Evolutionary conservation across 169 alveolate species (phyloP).

Genomic region (Eimeria maxima): DNA sequence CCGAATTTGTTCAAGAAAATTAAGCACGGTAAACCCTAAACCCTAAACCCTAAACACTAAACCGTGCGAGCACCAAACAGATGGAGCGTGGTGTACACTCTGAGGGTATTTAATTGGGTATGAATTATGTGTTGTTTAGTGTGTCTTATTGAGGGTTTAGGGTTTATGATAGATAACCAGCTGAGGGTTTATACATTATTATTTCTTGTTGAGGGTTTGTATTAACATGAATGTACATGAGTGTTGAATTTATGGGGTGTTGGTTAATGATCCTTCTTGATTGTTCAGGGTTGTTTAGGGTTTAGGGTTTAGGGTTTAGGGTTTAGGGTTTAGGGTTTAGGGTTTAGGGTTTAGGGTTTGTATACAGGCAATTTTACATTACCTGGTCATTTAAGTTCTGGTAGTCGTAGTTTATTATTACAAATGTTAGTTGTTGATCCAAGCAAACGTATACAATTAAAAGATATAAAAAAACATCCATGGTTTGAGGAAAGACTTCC

Average conservation of each 20-base stretch:
- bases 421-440: slow-evolving; percentile 90
- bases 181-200: neutral
- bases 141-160: too few species aligned
- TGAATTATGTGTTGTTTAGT: too few species aligned
- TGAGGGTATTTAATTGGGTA: too few species aligned
- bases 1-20: slow-evolving; percentile 93
- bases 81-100: too few species aligned
- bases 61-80: neutral
- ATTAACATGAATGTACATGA: too few species aligned
- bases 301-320: slow-evolving; percentile 17
- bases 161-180: too few species aligned
- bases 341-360: slow-evolving; percentile 62
- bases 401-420: slow-evolving; percentile 77
- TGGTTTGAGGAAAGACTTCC: slow-evolving; percentile 83
- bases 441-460: slow-evolving; percentile 85
- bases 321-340: slow-evolving; percentile 44
- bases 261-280: neutral
- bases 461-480: slow-evolving; percentile 85
- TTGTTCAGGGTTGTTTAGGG: too few species aligned
- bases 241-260: too few species aligned
- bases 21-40: slow-evolving; percentile 87
- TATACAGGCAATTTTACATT: slow-evolving; percentile 88
- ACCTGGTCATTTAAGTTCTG: slow-evolving; percentile 93
- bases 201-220: too few species aligned
- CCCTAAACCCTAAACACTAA: slow-evolving; percentile 54